Base-by-base conservation (phyloP, 306 rosid species). In the Neltuma alba region DNA sequence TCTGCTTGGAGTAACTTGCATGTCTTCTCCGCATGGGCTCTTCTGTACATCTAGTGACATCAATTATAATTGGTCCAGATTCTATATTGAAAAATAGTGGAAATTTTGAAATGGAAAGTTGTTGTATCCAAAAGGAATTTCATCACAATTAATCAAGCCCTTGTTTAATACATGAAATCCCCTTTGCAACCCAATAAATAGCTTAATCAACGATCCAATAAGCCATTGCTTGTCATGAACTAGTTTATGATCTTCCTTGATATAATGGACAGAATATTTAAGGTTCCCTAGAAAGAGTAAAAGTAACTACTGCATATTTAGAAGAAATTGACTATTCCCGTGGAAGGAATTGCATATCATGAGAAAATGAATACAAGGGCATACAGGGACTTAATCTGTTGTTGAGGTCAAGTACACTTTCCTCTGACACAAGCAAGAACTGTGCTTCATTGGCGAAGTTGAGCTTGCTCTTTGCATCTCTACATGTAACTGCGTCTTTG, bases 371-470 rank as follows among this genome's bases (percentile, higher is more conserved):
- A 73, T 77, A 60, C 70, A 77, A 79, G 66, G 54, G 81, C 85
- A 71, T 90, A 95, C 99, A 84, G 84, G 83, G 80, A 81, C 82
- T 85, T 78, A 91, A 69, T 88, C 96, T 91, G 78, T 80, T 62
- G 79, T 91, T 90, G 83, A 95, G 94, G 87, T 95, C 99, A 76
- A 89, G 72, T 68, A 91, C 89, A 73, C 99, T 95, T 82, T 89
- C 99, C 81, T 91, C 92, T 0, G 98, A 93, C 74, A 93, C 86
- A 72, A 95, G 88, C 77, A 93, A 87, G 86, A 90, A 87, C 80
- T 90, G 99, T 41, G 90, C 98, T 91, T 95, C 98, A 68, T 95
- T 95, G 57, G 88, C 80, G 65, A 95, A 95, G 85, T 87, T 89
- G 77, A 82, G 80, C 31, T 8, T 57, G 74, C 82, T 81, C 77